A percentile compares a stretch with the other conserved stretches of the same genome.
Evolutionary conservation across 306 rosid species (phyloP).

Genomic region (Pterocarpus macrocarpus): DNA sequence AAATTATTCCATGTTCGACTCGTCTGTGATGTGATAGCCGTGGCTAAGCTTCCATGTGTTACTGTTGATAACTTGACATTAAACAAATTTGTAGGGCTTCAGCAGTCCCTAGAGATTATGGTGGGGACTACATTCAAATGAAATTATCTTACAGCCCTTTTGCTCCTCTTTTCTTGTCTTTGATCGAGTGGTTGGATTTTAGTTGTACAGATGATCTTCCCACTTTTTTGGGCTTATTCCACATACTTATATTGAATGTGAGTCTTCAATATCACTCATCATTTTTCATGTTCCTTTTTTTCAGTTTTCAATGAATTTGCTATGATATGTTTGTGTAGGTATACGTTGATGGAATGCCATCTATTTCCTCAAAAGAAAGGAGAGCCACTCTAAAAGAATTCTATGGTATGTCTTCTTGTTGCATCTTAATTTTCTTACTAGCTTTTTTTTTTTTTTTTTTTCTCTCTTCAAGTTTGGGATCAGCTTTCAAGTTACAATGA

Average conservation of each 20-base stretch:
- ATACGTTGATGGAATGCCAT: conserved; percentile 70
- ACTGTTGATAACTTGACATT: background rate
- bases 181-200: conserved; percentile 82
- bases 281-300: background rate
- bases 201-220: conserved; percentile 75
- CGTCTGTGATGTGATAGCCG: too few species aligned
- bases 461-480: background rate
- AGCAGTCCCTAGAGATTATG: conserved; percentile 64
- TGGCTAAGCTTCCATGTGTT: background rate
- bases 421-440: background rate
- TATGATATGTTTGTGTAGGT: conserved; percentile 55
- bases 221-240: conserved; percentile 70
- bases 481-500: background rate
- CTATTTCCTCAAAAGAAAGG: conserved; percentile 70
- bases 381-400: conserved; percentile 72
- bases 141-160: conserved; percentile 76
- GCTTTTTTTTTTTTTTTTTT: background rate
- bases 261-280: background rate
- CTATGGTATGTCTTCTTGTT: conserved; percentile 57
- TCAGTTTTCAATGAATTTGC: conserved; percentile 12
- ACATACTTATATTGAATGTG: conserved; percentile 71
- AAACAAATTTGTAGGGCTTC: conserved; percentile 66
- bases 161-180: conserved; percentile 69
- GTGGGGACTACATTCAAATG: conserved; percentile 72
- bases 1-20: too few species aligned